Base-by-base conservation (phyloP, 2,329 filamentous ascomycete genomes). In the Phyllosticta capitalensis region DNA sequence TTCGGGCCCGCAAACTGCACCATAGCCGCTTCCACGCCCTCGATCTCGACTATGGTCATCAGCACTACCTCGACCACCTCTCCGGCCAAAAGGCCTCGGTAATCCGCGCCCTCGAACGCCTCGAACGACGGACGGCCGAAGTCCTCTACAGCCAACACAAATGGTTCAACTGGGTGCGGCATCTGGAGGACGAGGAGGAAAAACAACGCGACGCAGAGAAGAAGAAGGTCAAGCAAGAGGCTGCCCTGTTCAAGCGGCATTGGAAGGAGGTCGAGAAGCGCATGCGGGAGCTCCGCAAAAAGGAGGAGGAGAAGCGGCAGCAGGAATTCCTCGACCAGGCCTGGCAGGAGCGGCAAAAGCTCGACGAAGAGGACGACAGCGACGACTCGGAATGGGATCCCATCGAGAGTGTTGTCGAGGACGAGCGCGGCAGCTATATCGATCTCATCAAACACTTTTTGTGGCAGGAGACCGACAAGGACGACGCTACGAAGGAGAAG, bases 211-310 rank as follows among this genome's bases (percentile, higher is more conserved):
- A 79, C 52, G 78, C 74, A 52, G 79, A 80, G 64, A 75, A 75
- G 52, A 77, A 75, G 66, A 79, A 79, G 63, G 69, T 79, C 56
- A 79, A 79, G 64, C 69, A 73, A 38, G 78, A 81, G 63, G 75
- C 77, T 2, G 72, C 74, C 17, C 66, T 81, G 63, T 79, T 80
- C 62, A 76, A 71, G 62, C 70, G 79, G 5, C 75, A 81, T 63
- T 74, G 72, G 67, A 77, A 76, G 61, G 75, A 77, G 50, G 65
- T 76, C 49, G 65, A 76, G 52, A 65, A 68, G n/a, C 74, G 75
- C 26, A 66, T 76, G 50, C 68, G 67, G 12, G 70, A 71, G n/a
- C 64, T 74, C 58, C 69, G 71, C 54, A 65, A 68, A 22, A 75
- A 71, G 54, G 78, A 80, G 63, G 70, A 76, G 50, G 66, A 73